Percentiles rank a stretch among this genome's conserved stretches.
Conservation (phyloP, 768 basidiomycete species). For the Russula sp. region DNA sequence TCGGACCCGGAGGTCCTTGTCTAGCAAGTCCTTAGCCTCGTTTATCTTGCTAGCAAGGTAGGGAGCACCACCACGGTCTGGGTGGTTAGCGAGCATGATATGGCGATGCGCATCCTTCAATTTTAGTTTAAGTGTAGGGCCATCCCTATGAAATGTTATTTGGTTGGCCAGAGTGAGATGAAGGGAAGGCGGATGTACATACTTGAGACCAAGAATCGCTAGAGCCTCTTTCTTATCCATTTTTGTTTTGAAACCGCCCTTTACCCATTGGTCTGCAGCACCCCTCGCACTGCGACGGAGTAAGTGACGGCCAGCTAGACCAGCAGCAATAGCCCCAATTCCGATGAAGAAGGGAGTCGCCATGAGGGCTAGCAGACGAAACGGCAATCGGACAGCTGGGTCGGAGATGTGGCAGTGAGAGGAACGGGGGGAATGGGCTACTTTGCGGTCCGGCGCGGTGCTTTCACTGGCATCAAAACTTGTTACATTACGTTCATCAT, state of each 20-base stretch:
- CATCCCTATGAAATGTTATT: conserved; percentile 52
- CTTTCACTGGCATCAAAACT: too few species aligned
- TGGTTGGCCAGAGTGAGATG: neutral
- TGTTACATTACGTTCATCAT: too few species aligned
- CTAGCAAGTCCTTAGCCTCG: conserved; percentile 91
- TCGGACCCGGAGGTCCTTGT: conserved; percentile 61
- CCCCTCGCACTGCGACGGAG: conserved; percentile 58
- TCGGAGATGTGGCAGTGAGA: too few species aligned
- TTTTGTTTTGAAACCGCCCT: conserved; percentile 91
- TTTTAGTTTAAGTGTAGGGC: conserved; percentile 61
- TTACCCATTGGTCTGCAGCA: conserved; percentile 79
- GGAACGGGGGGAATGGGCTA: too few species aligned
- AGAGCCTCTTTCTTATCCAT: conserved; percentile 96
- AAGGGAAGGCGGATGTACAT: conserved; percentile 31
- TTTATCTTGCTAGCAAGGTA: conserved; percentile 99
- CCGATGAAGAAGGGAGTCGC: conserved; percentile 74
- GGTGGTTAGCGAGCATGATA: conserved; percentile 98
- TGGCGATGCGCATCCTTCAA: conserved; percentile 94
- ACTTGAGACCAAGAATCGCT: conserved; percentile 90
- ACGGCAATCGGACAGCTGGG: neutral
- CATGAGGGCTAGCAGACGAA: conserved; percentile 39
- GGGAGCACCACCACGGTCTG: conserved; percentile 96
- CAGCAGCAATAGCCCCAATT: conserved; percentile 70
- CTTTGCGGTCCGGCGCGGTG: too few species aligned
- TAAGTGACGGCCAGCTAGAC: conserved; percentile 65